These are phyloP conservation scores for Phanerochaete carnosa DNA, from an alignment of 768 basidiomycete genomes.

Conservation along the genomic window DNA sequence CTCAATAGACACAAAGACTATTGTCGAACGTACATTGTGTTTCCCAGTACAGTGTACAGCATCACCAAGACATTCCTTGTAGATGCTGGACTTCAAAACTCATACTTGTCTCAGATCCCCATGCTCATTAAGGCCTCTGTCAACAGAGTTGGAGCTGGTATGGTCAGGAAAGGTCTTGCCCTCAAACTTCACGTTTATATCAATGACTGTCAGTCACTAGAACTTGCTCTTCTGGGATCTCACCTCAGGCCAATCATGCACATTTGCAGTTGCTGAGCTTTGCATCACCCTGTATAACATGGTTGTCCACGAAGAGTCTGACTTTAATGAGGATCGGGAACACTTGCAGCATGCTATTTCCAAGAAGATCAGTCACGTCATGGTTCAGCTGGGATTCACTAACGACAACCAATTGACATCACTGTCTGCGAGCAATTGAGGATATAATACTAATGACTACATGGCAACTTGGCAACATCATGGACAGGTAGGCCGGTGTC, in stretches of 20 bases:
- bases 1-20: slow-evolving; percentile 33
- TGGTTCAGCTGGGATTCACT: slow-evolving; percentile 29
- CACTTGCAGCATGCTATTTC: slow-evolving; percentile 32
- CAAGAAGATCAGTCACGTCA: slow-evolving; percentile 32
- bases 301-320: slow-evolving; percentile 20
- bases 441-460: background rate
- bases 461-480: background rate
- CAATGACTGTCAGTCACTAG: slow-evolving; percentile 40
- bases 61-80: slow-evolving; percentile 45
- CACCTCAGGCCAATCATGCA: too few relatives aligned
- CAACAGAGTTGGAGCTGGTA: slow-evolving; percentile 45
- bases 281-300: slow-evolving; percentile 41
- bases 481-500: background rate
- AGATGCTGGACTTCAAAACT: slow-evolving; percentile 50
- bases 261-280: slow-evolving; percentile 40
- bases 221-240: background rate
- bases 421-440: slow-evolving; percentile 39
- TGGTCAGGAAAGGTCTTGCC: slow-evolving; percentile 56
- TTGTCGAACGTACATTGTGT: slow-evolving; percentile 47
- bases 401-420: slow-evolving; percentile 38
- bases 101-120: slow-evolving; percentile 52
- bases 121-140: slow-evolving; percentile 41
- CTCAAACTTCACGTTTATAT: slow-evolving; percentile 59
- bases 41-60: slow-evolving; percentile 60
- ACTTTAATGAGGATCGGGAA: slow-evolving; percentile 32